phyloP scores from a whole-genome alignment of 306 rosid species.

The Canavalia gladiata region DNA sequence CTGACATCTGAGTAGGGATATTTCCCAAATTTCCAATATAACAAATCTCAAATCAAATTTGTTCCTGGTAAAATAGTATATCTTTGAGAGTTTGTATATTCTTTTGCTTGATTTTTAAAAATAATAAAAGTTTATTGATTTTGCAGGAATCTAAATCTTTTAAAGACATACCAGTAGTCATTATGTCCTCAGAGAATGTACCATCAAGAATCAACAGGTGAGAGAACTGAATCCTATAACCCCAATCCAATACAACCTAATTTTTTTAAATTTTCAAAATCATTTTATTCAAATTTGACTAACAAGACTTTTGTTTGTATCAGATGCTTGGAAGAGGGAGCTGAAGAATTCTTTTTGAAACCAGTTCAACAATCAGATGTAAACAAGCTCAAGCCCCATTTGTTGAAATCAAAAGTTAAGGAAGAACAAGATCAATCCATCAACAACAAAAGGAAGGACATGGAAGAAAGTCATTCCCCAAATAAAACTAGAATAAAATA shows the following conservation, averaged over 20 bases:
- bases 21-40: slow-evolving; percentile 27
- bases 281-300: slow-evolving; percentile 37
- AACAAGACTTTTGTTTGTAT: slow-evolving; percentile 35
- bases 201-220: slow-evolving; percentile 92
- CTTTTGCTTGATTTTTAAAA: background rate
- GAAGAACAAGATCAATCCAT: slow-evolving; percentile 54
- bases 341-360: slow-evolving; percentile 87
- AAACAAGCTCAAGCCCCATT: slow-evolving; percentile 78
- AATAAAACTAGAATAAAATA: slow-evolving; percentile 57
- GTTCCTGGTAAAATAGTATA: background rate
- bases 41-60: slow-evolving; percentile 13
- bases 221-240: slow-evolving; percentile 23
- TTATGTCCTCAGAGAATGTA: slow-evolving; percentile 92
- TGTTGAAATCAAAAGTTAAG: slow-evolving; percentile 63
- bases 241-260: slow-evolving; percentile 16
- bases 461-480: slow-evolving; percentile 52
- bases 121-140: slow-evolving; percentile 38
- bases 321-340: slow-evolving; percentile 96
- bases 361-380: slow-evolving; percentile 87
- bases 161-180: slow-evolving; percentile 91
- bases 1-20: background rate
- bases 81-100: background rate
- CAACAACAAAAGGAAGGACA: slow-evolving; percentile 52
- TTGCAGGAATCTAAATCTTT: slow-evolving; percentile 86
- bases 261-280: slow-evolving; percentile 9